Evolutionary conservation across 2,329 filamentous ascomycete genomes (phyloP), one percentile per base, ranked within the genome.

Genomic region (Colletotrichum orbiculare): DNA sequence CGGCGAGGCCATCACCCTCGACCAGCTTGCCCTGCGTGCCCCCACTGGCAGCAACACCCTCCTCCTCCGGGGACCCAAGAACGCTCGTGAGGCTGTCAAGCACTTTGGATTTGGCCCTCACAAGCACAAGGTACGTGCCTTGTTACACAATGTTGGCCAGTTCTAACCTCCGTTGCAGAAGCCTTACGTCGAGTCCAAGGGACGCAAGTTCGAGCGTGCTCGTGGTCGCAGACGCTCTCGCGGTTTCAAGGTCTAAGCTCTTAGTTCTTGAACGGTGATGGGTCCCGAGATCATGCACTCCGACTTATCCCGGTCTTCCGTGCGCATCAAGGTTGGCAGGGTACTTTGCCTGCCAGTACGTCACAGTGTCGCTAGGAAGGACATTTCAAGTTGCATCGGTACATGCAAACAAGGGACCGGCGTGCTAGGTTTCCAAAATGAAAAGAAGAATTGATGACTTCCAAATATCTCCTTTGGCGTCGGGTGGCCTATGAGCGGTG

Each of bases 91-190:
- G 90, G 93, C 96, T 70, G 87, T 98, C 83, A 98, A 97, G 92
- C 96, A 99, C 87, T 99, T 99, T 81, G 96, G 96, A 80, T 92
- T 99, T 76, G 96, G 96, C 73, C 96, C 96, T 72, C 96, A 99
- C 90, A 94, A 90, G 83, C 87, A 97, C 91, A 99, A 98, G 92
- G 92, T 93, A 81, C 73, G 86, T 4, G 52, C 43, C 8, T 2
- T 9, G 2, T 2, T 8, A 11, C 5, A 17, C 5, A 13, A 11
- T 38, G 4, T 2, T 11, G 2, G n/a, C 11, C n/a, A 15, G 55
- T 68, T 69, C 79, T 84, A 71, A 83, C 71, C 52, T 59, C 47
- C 66, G 68, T 45, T 76, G 67, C 73, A 96, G 95, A 98, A 97
- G 89, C 95, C 95, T 74, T 92, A 97, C 76, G 89, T 99, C 78